These are phyloP conservation scores for Epichloe baconii DNA, from an alignment of 2,329 filamentous ascomycete genomes.

Conservation along the genomic window DNA sequence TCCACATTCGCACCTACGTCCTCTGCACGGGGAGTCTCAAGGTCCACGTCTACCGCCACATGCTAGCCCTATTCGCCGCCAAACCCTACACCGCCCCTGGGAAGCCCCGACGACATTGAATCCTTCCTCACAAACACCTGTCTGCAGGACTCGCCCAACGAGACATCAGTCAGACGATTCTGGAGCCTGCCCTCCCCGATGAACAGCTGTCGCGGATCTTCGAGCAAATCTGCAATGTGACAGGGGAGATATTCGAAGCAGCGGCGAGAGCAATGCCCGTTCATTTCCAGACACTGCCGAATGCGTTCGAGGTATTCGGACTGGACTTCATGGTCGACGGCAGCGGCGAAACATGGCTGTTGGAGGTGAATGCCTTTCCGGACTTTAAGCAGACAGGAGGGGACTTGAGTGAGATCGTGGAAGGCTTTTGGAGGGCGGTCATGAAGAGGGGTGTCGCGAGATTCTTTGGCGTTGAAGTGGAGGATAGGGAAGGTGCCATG, in stretches of 20 bases:
- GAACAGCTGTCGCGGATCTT: conserved; percentile 52
- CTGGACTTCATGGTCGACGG: conserved; percentile 77
- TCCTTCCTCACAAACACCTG: conserved; percentile 93
- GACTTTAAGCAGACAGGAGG: conserved; percentile 93
- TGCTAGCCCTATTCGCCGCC: conserved; percentile 87
- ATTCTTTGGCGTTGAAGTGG: conserved; percentile 43
- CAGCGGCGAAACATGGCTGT: conserved; percentile 52
- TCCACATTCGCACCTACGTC: conserved; percentile 89
- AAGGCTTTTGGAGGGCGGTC: conserved; percentile 63
- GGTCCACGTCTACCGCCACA: conserved; percentile 76
- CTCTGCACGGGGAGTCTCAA: conserved; percentile 65
- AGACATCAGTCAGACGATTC: conserved; percentile 60
- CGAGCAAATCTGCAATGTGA: conserved; percentile 58
- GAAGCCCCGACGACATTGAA: conserved; percentile 39
- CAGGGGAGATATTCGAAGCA: conserved; percentile 72
- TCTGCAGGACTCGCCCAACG: conserved; percentile 51
- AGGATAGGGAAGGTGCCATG: conserved; percentile 26
- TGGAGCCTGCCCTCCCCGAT: conserved; percentile 46
- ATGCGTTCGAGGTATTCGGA: conserved; percentile 86
- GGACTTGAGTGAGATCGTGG: conserved; percentile 58
- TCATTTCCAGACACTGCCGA: conserved; percentile 81
- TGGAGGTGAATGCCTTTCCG: conserved; percentile 93
- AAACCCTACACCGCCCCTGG: conserved; percentile 53
- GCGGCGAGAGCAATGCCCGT: conserved; percentile 72
- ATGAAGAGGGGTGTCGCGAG: conserved; percentile 51